Evolutionary conservation across 352 stramenopile genomes (phyloP).

Genomic region (Globisporangium emineosum): DNA sequence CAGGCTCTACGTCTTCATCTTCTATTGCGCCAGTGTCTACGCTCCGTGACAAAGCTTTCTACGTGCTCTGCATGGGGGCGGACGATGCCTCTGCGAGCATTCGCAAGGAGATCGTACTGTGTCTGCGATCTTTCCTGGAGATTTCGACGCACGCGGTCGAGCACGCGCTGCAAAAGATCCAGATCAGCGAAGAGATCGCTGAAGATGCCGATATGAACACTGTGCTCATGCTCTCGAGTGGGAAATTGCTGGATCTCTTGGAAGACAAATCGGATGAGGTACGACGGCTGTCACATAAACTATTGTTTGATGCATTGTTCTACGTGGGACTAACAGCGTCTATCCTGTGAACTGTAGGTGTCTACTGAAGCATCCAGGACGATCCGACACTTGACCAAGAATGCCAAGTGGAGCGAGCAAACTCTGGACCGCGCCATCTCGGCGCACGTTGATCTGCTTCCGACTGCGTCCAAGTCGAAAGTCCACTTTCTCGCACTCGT

Average conservation of each 20-base stretch:
- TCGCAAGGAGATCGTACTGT: slow-evolving; percentile 35
- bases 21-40: slow-evolving; percentile 8
- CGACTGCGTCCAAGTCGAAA: slow-evolving; percentile 8
- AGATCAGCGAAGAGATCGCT: slow-evolving; percentile 45
- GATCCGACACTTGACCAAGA: slow-evolving; percentile 30
- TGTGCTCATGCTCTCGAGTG: slow-evolving; percentile 60
- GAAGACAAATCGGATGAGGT: slow-evolving; percentile 43
- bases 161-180: slow-evolving; percentile 48
- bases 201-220: slow-evolving; percentile 37
- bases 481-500: slow-evolving; percentile 23
- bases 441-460: slow-evolving; percentile 50
- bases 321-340: neutral
- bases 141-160: slow-evolving; percentile 24
- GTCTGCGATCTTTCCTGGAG: slow-evolving; percentile 28
- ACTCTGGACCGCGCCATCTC: slow-evolving; percentile 41
- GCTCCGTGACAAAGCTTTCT: slow-evolving; percentile 42
- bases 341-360: slow-evolving; percentile 21
- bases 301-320: neutral
- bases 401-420: slow-evolving; percentile 26
- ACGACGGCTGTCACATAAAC: neutral
- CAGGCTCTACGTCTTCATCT: neutral
- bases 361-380: slow-evolving; percentile 44
- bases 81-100: slow-evolving; percentile 33
- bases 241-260: slow-evolving; percentile 52
- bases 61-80: slow-evolving; percentile 39